These are phyloP conservation scores for Cephalotrichum gorgonifer DNA, from an alignment of 2,329 filamentous ascomycete genomes.

Conservation along the genomic window DNA sequence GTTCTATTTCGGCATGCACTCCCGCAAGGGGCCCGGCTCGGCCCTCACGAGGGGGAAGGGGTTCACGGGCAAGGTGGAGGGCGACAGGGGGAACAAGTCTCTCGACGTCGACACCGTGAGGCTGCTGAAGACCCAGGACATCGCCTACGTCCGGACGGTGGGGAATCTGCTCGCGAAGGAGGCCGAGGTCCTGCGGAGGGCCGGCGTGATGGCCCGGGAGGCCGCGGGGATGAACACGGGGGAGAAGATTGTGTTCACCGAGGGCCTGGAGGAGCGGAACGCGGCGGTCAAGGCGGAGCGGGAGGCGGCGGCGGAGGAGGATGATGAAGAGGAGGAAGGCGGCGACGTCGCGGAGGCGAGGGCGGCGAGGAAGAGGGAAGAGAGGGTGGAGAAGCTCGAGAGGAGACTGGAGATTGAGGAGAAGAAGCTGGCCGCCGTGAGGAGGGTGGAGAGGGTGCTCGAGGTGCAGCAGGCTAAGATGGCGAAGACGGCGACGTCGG, in stretches of 20 bases:
- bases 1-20: conserved; percentile 63
- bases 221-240: conserved; percentile 11
- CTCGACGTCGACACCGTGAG: conserved; percentile 48
- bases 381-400: conserved; percentile 31
- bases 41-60: conserved; percentile 34
- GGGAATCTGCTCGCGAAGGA: conserved; percentile 50
- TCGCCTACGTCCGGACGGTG: conserved; percentile 54
- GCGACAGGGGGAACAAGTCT: conserved; percentile 45
- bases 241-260: conserved; percentile 34
- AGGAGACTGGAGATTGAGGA: conserved; percentile 37
- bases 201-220: conserved; percentile 31
- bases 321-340: conserved; percentile 17
- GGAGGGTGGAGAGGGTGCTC: conserved; percentile 45
- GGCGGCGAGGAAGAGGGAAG: conserved; percentile 11
- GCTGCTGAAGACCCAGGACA: conserved; percentile 59
- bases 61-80: conserved; percentile 45
- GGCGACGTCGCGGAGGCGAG: conserved; percentile 9
- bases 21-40: conserved; percentile 44
- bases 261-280: conserved; percentile 14
- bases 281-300: conserved; percentile 18
- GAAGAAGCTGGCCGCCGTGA: conserved; percentile 43
- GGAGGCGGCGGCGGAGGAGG: conserved; percentile 21
- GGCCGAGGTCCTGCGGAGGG: conserved; percentile 42
- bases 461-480: conserved; percentile 51
- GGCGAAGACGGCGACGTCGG: conserved; percentile 53